A percentile compares a stretch with the other conserved stretches of the same genome.
Conservation (phyloP, 352 stramenopile genomes). For the Blastocystis sp. region DNA sequence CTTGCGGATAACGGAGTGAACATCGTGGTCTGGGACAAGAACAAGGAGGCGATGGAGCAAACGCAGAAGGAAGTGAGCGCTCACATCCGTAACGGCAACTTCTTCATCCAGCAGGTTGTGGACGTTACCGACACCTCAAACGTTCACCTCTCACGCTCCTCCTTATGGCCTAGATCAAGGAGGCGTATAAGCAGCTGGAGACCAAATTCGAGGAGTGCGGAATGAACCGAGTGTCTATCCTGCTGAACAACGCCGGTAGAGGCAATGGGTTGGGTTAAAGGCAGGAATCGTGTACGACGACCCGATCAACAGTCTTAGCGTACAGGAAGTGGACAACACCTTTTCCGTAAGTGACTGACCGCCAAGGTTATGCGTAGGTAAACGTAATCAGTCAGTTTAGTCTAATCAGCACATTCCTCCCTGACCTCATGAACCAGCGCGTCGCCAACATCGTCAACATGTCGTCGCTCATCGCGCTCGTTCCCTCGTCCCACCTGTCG, state of each 20-base stretch:
- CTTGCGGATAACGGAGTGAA: constrained; percentile 60
- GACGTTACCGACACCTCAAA: background rate
- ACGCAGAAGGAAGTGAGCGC: constrained; percentile 8
- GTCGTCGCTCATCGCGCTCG: constrained; percentile 35
- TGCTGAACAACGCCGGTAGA: constrained; percentile 58
- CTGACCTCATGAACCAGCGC: constrained; percentile 26
- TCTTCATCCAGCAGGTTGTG: constrained; percentile 42
- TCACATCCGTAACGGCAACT: constrained; percentile 21
- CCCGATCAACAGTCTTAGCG: background rate
- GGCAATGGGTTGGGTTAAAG: background rate
- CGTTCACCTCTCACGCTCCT: background rate
- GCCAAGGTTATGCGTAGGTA: background rate
- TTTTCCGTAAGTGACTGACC: background rate
- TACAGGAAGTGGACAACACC: constrained; percentile 23
- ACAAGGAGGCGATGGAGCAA: background rate
- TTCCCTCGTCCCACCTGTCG: constrained; percentile 34
- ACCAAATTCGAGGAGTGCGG: background rate
- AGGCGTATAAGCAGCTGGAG: constrained; percentile 12
- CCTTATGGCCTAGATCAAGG: constrained; percentile 8
- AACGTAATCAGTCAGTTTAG: constrained; percentile 32
- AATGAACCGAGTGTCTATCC: constrained; percentile 17
- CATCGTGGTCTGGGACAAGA: constrained; percentile 56
- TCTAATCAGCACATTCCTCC: constrained; percentile 44
- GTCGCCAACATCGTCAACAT: constrained; percentile 64
- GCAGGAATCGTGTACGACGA: constrained; percentile 35